Evolutionary conservation across 1,139 yeast species (phyloP).

Genomic region (Magnusiomyces clavatus): DNA sequence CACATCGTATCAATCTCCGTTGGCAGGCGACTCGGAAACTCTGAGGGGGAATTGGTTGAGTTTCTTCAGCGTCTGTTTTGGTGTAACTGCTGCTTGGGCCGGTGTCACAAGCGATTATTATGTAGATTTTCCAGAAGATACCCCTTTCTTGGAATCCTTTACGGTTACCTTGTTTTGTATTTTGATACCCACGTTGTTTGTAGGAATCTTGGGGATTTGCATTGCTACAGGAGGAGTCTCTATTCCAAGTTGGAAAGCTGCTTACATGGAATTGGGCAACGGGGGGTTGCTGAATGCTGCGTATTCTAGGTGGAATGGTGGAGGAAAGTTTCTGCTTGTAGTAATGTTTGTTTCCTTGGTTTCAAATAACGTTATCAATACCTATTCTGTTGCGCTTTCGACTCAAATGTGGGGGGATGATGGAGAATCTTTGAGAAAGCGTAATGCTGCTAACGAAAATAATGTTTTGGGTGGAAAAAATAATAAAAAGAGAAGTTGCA

Average conservation of each 20-base stretch:
- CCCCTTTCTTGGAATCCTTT: constrained; percentile 52
- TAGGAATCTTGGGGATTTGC: constrained; percentile 66
- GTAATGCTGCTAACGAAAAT: too few relatives aligned
- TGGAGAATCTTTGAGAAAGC: too few relatives aligned
- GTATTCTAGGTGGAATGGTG: constrained; percentile 67
- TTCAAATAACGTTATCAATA: constrained; percentile 73
- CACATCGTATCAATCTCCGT: constrained; percentile 36
- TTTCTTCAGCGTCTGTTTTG: constrained; percentile 65
- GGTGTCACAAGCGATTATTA: constrained; percentile 82
- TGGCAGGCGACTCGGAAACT: constrained; percentile 36
- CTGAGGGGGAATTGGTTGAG: constrained; percentile 62
- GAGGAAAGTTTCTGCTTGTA: constrained; percentile 68
- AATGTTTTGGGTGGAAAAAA: background rate
- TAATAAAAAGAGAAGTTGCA: background rate
- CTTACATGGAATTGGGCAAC: constrained; percentile 55
- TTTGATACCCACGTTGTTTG: constrained; percentile 66
- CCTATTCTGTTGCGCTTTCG: constrained; percentile 78
- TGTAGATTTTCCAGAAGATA: constrained; percentile 69
- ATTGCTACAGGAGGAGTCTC: constrained; percentile 59
- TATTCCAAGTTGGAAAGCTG: constrained; percentile 50
- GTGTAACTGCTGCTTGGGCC: constrained; percentile 88
- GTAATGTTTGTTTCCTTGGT: constrained; percentile 64
- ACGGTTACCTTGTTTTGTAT: constrained; percentile 61
- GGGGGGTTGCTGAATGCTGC: constrained; percentile 72
- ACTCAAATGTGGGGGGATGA: constrained; percentile 55